Evolutionary conservation across 306 rosid genomes (phyloP).

Genomic region (Quercus rubra): DNA sequence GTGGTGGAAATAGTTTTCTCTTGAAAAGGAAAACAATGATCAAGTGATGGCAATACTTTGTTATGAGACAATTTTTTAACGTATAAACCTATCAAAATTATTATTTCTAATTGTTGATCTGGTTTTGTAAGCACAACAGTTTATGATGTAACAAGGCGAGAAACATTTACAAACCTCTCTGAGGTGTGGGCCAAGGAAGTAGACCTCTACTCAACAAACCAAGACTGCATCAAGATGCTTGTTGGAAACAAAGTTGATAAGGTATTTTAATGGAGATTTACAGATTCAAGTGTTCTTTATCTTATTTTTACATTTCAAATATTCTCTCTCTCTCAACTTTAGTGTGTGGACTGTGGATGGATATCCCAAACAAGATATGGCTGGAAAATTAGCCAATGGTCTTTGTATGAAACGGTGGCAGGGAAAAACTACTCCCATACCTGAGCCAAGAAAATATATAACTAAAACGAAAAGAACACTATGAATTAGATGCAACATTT

Average conservation of each 20-base stretch:
- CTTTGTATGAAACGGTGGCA: no score
- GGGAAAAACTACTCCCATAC: no score
- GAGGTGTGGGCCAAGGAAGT: constrained; percentile 97
- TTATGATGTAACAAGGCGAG: constrained; percentile 90
- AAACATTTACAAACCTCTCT: constrained; percentile 88
- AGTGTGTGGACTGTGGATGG: background rate
- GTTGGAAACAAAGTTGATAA: constrained; percentile 98
- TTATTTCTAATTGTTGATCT: constrained; percentile 2
- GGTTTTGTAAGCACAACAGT: constrained; percentile 39
- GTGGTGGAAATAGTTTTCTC: background rate
- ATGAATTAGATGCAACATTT: background rate
- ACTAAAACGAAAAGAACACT: background rate
- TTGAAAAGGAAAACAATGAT: background rate
- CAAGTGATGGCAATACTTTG: background rate
- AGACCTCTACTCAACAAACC: constrained; percentile 91
- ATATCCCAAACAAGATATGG: background rate
- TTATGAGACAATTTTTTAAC: background rate
- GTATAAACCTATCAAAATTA: background rate
- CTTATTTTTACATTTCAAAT: background rate
- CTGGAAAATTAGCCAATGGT: background rate
- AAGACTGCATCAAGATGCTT: constrained; percentile 97
- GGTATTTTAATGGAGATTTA: constrained; percentile 43
- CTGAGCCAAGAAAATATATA: background rate
- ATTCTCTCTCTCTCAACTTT: background rate
- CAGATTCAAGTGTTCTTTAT: constrained; percentile 1